Evolutionary conservation across 768 basidiomycete genomes (phyloP).

Genomic region (Suillus subaureus): DNA sequence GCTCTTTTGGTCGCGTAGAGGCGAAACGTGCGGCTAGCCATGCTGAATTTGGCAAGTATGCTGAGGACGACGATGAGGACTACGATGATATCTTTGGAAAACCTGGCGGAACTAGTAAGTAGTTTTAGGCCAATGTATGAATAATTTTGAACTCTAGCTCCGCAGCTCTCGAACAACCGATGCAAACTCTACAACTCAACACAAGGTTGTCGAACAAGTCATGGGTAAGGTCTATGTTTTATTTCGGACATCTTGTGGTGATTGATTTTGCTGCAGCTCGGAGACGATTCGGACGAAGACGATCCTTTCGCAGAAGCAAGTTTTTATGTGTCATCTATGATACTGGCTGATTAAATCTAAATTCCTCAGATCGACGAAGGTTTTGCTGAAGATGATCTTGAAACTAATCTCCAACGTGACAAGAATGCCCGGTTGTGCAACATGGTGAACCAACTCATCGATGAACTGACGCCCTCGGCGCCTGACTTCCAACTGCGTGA

Average conservation of each 20-base stretch:
- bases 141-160: slow-evolving; percentile 10
- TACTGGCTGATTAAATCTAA: slow-evolving; percentile 11
- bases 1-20: slow-evolving; percentile 70
- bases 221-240: slow-evolving; percentile 56
- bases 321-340: not conserved
- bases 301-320: slow-evolving; percentile 94
- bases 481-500: slow-evolving; percentile 83
- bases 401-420: slow-evolving; percentile 90
- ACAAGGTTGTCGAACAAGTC: slow-evolving; percentile 88
- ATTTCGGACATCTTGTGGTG: slow-evolving; percentile 1
- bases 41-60: slow-evolving; percentile 80
- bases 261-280: slow-evolving; percentile 45
- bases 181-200: slow-evolving; percentile 81
- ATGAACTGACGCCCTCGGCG: slow-evolving; percentile 79
- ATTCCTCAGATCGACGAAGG: slow-evolving; percentile 81
- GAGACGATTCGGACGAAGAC: slow-evolving; percentile 86
- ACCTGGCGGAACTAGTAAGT: slow-evolving; percentile 64
- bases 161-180: slow-evolving; percentile 57
- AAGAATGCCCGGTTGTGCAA: slow-evolving; percentile 88
- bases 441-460: slow-evolving; percentile 81
- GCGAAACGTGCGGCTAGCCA: slow-evolving; percentile 55
- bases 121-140: slow-evolving; percentile 1
- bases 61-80: slow-evolving; percentile 88
- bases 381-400: slow-evolving; percentile 88
- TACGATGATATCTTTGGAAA: slow-evolving; percentile 96